Percentiles rank a stretch among this genome's conserved stretches.
Conservation (phyloP, 106 monocot species). For the Platanthera zijinensis region DNA sequence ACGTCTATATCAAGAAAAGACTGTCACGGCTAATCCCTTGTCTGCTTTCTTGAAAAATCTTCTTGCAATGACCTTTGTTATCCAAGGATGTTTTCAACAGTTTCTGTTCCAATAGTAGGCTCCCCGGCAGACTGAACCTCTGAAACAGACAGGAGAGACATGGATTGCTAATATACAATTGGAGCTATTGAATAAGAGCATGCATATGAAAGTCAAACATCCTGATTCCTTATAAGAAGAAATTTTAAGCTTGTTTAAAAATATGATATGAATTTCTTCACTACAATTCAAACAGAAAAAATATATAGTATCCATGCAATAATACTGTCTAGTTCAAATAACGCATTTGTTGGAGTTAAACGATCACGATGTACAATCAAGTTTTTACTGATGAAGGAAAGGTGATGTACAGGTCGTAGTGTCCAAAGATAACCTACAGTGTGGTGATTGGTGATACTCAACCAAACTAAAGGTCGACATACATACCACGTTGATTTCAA, state of each 20-base stretch:
- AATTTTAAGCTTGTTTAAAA: background rate
- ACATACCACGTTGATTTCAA: no score
- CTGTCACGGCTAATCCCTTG: slow-evolving; percentile 14
- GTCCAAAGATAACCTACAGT: no score
- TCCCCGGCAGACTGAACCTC: slow-evolving; percentile 34
- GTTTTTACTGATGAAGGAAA: no score
- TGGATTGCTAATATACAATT: slow-evolving; percentile 19
- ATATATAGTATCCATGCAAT: no score
- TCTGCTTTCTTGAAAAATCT: slow-evolving; percentile 21
- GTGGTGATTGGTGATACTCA: no score
- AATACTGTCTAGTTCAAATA: no score
- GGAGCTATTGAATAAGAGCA: slow-evolving; percentile 23
- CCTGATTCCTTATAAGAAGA: slow-evolving; percentile 9
- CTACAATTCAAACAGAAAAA: background rate
- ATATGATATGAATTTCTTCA: background rate
- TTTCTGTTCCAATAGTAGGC: slow-evolving; percentile 26
- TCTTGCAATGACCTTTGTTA: slow-evolving; percentile 21
- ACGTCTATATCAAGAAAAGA: slow-evolving; percentile 12
- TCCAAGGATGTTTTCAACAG: slow-evolving; percentile 25
- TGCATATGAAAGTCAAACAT: background rate
- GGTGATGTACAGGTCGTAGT: no score
- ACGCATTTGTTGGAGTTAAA: no score
- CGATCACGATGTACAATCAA: no score
- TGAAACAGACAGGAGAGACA: slow-evolving; percentile 36
- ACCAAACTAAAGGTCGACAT: no score